A percentile compares a stretch with the other conserved stretches of the same genome.
Conservation (phyloP, 345 rosid species). For the Hypericum androsaemum region DNA sequence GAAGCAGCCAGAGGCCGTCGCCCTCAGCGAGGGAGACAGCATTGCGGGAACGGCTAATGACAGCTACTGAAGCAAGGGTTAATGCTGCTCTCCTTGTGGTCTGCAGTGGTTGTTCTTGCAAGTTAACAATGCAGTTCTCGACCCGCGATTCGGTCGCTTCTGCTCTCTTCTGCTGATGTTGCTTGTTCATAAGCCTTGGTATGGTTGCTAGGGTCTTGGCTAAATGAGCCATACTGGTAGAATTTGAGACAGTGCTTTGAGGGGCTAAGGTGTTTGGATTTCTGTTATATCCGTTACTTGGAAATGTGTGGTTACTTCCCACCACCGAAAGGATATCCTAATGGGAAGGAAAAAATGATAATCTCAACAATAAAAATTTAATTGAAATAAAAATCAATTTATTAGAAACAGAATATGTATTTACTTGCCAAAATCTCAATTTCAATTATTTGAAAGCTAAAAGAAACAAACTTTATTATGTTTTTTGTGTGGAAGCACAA, state of each 20-base stretch:
- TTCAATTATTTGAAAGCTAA: too few relatives aligned
- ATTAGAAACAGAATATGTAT: too few relatives aligned
- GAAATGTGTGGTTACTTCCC: constrained; percentile 8
- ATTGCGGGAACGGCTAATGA: constrained; percentile 21
- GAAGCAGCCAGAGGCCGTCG: constrained; percentile 59
- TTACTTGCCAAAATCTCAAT: too few relatives aligned
- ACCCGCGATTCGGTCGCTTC: constrained; percentile 2
- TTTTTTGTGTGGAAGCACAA: too few relatives aligned
- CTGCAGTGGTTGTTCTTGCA: constrained; percentile 27
- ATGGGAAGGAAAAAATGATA: too few relatives aligned
- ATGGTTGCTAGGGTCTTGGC: constrained; percentile 26
- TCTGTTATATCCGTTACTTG: constrained; percentile 14
- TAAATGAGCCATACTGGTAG: constrained; percentile 30
- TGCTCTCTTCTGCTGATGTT: constrained; percentile 12
- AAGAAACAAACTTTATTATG: too few relatives aligned
- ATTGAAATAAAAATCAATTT: too few relatives aligned
- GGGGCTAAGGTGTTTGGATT: constrained; percentile 1
- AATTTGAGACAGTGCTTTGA: neutral
- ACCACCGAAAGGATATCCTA: constrained; percentile 39
- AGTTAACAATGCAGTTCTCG: constrained; percentile 18
- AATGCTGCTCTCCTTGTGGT: constrained; percentile 40
- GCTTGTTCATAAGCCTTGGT: constrained; percentile 18
- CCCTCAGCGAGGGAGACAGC: constrained; percentile 47
- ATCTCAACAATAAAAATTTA: too few relatives aligned
- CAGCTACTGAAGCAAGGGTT: constrained; percentile 45